These are phyloP conservation scores for Trypethelium eluteriae DNA, from an alignment of 495 filamentous ascomycete species.

Conservation along the genomic window DNA sequence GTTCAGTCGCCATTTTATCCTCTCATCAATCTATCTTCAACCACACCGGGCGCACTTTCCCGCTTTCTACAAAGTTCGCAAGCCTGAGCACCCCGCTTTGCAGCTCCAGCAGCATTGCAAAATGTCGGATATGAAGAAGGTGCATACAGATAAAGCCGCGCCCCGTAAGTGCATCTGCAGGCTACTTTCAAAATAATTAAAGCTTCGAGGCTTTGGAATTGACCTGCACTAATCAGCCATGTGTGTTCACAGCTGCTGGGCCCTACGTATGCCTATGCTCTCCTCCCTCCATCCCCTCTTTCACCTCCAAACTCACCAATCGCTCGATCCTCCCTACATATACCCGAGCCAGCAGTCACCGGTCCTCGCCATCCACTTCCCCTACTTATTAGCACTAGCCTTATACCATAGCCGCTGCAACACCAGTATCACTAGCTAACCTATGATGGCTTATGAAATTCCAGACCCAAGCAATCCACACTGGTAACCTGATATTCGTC, in stretches of 20 bases:
- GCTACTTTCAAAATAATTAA: not conserved
- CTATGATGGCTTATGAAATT: not conserved
- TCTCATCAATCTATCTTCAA: no score
- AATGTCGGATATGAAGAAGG: conserved; percentile 33
- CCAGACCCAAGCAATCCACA: conserved; percentile 83
- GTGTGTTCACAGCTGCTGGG: conserved; percentile 42
- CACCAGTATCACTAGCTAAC: no score
- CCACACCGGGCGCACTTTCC: no score
- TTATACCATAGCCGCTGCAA: no score
- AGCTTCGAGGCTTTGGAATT: not conserved
- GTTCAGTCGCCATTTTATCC: no score
- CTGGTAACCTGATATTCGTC: conserved; percentile 75
- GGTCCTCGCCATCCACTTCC: no score
- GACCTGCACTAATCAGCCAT: not conserved
- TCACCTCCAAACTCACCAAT: not conserved
- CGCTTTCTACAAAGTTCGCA: not conserved
- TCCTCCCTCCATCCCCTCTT: not conserved
- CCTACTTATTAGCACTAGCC: no score
- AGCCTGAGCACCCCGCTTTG: not conserved
- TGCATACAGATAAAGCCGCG: conserved; percentile 28
- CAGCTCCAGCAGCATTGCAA: not conserved
- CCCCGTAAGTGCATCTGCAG: conserved; percentile 21
- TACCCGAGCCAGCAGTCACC: not conserved
- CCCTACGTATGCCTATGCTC: conserved; percentile 44
- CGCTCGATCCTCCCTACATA: not conserved